These are phyloP conservation scores for Globisporangium takayamanum DNA, from an alignment of 352 stramenopile genomes.

Conservation along the genomic window DNA sequence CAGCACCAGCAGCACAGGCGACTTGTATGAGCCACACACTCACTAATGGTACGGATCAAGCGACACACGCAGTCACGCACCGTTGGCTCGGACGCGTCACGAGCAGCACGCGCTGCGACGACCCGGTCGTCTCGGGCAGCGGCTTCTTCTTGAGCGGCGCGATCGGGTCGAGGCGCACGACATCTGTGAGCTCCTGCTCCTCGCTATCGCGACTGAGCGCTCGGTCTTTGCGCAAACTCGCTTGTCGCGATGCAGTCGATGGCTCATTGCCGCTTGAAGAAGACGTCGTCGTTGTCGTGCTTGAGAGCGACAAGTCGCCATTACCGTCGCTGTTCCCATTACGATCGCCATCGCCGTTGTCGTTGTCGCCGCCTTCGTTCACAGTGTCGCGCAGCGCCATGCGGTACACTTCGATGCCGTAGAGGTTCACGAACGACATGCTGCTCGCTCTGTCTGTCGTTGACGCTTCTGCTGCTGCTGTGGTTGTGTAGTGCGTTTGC, in stretches of 20 bases:
- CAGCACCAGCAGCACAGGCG: background rate
- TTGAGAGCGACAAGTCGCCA: no score
- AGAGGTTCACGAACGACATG: slow-evolving; percentile 16
- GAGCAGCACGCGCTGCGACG: slow-evolving; percentile 53
- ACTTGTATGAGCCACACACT: background rate
- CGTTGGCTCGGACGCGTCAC: slow-evolving; percentile 65
- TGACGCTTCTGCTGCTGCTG: background rate
- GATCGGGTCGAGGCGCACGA: slow-evolving; percentile 11
- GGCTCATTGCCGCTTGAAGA: background rate
- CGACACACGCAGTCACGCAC: slow-evolving; percentile 20
- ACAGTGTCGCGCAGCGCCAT: slow-evolving; percentile 58
- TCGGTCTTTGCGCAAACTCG: background rate
- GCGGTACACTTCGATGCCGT: slow-evolving; percentile 59
- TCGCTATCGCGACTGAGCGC: background rate
- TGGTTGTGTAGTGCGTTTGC: background rate
- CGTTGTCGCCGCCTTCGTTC: slow-evolving; percentile 45
- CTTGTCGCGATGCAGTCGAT: background rate
- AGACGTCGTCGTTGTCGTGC: background rate
- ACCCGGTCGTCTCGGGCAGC: background rate
- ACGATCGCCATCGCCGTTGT: background rate
- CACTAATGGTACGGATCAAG: background rate
- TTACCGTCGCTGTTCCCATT: background rate
- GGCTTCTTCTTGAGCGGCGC: background rate
- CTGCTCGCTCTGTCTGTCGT: background rate
- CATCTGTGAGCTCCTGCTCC: slow-evolving; percentile 11